These are phyloP conservation scores for Rachicladosporium sp. DNA, from an alignment of 2,329 filamentous ascomycete genomes.

Conservation along the genomic window DNA sequence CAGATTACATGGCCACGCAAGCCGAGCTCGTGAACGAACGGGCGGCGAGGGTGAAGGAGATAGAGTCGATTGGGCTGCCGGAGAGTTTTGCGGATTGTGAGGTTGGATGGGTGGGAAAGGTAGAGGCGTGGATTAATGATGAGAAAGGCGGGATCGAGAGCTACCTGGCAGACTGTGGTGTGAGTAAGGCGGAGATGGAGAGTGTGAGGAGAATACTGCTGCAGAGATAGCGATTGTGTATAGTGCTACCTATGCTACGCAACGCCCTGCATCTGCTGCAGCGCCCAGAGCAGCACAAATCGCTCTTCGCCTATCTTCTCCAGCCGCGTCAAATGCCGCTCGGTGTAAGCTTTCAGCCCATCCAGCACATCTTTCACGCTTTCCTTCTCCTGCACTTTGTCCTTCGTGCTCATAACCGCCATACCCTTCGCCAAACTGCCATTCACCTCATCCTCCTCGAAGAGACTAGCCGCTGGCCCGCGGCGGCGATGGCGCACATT, in stretches of 20 bases:
- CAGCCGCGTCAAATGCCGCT: constrained; percentile 79
- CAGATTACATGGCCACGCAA: constrained; percentile 61
- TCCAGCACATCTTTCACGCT: constrained; percentile 75
- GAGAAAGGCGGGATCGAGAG: constrained; percentile 53
- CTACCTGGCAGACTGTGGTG: constrained; percentile 54
- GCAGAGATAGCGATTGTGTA: too few relatives aligned
- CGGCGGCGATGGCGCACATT: constrained; percentile 23
- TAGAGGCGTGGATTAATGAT: constrained; percentile 45
- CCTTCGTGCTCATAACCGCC: constrained; percentile 21
- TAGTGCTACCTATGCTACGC: background rate
- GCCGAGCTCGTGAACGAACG: constrained; percentile 49
- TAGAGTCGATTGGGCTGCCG: constrained; percentile 56
- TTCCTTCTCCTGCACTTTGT: constrained; percentile 27
- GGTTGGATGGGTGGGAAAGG: constrained; percentile 47
- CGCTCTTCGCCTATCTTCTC: constrained; percentile 91
- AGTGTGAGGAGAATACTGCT: constrained; percentile 22
- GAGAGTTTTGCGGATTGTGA: constrained; percentile 62
- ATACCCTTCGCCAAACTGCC: constrained; percentile 17
- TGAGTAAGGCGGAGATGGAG: constrained; percentile 23
- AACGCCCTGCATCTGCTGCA: constrained; percentile 80
- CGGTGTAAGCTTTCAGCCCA: constrained; percentile 80
- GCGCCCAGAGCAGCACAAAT: constrained; percentile 84
- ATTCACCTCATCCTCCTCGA: constrained; percentile 14
- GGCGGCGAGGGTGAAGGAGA: constrained; percentile 53
- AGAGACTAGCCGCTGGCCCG: constrained; percentile 8